These are phyloP conservation scores for Fragilariopsis cylindrus DNA, from an alignment of 108 stramenopile species.

Conservation along the genomic window DNA sequence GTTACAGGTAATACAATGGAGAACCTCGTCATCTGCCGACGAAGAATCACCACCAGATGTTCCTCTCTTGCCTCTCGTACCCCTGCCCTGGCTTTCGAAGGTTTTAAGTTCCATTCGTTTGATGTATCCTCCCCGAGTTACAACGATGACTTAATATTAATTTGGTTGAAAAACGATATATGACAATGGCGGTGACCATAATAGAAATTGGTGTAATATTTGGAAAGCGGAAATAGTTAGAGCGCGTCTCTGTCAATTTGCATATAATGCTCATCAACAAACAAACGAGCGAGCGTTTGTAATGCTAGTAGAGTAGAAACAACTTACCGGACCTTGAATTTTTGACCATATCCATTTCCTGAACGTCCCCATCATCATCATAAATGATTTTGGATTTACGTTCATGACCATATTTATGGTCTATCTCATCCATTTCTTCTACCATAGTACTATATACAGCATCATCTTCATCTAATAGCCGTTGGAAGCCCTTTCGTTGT, in stretches of 20 bases:
- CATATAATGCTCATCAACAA: no score
- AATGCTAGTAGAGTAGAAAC: neutral
- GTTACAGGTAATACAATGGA: conserved; percentile 94
- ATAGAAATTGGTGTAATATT: neutral
- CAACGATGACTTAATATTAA: conserved; percentile 71
- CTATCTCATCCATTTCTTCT: conserved; percentile 72
- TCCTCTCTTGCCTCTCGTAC: conserved; percentile 82
- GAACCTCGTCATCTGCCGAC: conserved; percentile 73
- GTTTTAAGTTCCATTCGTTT: conserved; percentile 94
- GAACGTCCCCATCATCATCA: conserved; percentile 80
- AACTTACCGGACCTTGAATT: conserved; percentile 73
- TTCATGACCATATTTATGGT: conserved; percentile 77
- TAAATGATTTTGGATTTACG: conserved; percentile 76
- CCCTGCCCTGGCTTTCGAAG: conserved; percentile 89
- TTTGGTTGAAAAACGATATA: neutral
- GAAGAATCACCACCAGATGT: conserved; percentile 51
- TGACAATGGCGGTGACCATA: neutral
- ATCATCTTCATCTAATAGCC: conserved; percentile 64
- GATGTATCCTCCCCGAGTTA: conserved; percentile 93
- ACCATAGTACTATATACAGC: conserved; percentile 83
- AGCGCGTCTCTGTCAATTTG: neutral
- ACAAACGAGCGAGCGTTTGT: no score
- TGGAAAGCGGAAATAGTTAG: neutral
- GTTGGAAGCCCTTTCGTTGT: conserved; percentile 44
- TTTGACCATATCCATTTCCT: conserved; percentile 85